phyloP scores from a whole-genome alignment of 2,329 filamentous ascomycete species.

The Aspergillus costaricaensis region DNA sequence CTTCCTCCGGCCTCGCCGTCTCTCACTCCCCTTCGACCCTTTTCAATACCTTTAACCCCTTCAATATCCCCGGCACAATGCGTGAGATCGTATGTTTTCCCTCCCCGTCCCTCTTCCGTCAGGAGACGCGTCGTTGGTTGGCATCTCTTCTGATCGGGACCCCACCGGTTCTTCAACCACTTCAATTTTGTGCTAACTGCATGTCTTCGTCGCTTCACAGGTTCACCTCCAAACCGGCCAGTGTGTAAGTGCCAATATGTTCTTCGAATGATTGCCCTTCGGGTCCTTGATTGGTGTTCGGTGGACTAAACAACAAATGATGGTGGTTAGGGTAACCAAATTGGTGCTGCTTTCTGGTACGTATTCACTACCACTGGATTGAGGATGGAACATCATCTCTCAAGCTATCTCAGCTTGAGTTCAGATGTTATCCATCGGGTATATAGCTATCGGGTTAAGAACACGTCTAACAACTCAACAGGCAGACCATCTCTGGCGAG shows the following conservation, averaged over 20 bases:
- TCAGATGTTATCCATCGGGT: neutral
- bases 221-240: conserved; percentile 99
- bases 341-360: conserved; percentile 99
- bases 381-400: neutral
- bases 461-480: conserved; percentile 47
- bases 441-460: too few species aligned
- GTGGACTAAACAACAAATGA: conserved; percentile 19
- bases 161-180: conserved; percentile 33
- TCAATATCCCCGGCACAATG: conserved; percentile 56
- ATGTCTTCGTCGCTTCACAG: conserved; percentile 58
- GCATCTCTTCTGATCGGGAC: conserved; percentile 36
- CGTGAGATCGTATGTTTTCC: conserved; percentile 69
- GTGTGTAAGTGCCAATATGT: conserved; percentile 70
- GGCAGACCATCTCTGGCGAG: conserved; percentile 83
- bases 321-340: conserved; percentile 89
- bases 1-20: conserved; percentile 17
- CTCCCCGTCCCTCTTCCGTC: conserved; percentile 16
- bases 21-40: conserved; percentile 14
- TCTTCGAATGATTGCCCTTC: conserved; percentile 1
- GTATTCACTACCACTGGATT: conserved; percentile 34
- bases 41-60: conserved; percentile 9
- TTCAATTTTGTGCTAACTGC: conserved; percentile 28
- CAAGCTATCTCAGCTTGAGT: neutral
- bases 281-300: conserved; percentile 4
- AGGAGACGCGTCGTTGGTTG: conserved; percentile 39